These are phyloP conservation scores for Arthrobotrys entomopaga DNA, from an alignment of 2,329 filamentous ascomycete species.

Conservation along the genomic window DNA sequence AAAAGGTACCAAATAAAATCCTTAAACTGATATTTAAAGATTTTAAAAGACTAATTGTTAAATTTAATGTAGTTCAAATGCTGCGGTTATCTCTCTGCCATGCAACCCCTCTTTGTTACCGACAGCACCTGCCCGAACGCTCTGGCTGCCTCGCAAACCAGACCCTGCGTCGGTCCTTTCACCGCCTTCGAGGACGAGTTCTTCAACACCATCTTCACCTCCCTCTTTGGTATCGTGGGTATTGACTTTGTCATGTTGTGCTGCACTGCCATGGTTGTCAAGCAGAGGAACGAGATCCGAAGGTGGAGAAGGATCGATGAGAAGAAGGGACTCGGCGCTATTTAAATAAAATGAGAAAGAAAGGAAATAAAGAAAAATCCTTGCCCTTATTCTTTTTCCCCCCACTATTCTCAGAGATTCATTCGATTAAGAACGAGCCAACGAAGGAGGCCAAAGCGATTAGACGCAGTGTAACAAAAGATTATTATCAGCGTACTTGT, in stretches of 20 bases:
- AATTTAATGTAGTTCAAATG: slow-evolving; percentile 72
- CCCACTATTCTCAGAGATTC: no score
- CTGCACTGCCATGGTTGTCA: slow-evolving; percentile 78
- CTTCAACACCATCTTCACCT: slow-evolving; percentile 80
- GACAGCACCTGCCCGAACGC: slow-evolving; percentile 75
- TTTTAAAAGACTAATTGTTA: background rate
- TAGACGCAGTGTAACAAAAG: no score
- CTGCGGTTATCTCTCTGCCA: slow-evolving; percentile 77
- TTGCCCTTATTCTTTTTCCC: no score
- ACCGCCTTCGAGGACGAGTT: slow-evolving; percentile 75
- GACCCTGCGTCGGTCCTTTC: slow-evolving; percentile 76
- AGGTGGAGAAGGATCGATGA: slow-evolving; percentile 83
- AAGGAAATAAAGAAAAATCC: background rate
- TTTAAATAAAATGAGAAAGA: slow-evolving; percentile 57
- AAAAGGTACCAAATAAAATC: slow-evolving; percentile 67
- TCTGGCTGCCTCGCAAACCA: slow-evolving; percentile 74
- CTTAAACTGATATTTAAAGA: slow-evolving; percentile 2
- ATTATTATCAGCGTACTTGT: no score
- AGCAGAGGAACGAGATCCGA: slow-evolving; percentile 81
- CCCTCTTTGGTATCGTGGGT: slow-evolving; percentile 81
- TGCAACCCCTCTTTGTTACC: slow-evolving; percentile 76
- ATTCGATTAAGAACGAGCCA: no score
- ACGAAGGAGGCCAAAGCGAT: no score
- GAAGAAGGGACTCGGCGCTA: slow-evolving; percentile 72
- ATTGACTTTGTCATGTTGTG: slow-evolving; percentile 76